Evolutionary conservation across 805 yeast species (phyloP).

Genomic region (Yarrowia sp.): DNA sequence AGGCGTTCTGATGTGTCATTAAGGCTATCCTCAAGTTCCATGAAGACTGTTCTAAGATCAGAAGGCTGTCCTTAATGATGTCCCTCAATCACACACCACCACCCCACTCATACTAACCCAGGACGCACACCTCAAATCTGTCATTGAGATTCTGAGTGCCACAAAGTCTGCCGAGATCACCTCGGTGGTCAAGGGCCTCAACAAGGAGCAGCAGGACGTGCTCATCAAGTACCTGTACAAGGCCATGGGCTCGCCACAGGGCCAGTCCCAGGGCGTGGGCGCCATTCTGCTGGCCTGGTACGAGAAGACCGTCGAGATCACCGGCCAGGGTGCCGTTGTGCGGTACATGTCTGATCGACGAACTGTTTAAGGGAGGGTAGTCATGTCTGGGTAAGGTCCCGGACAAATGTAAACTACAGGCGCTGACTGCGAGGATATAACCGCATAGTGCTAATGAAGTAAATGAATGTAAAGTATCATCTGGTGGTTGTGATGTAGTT

Average conservation of each 20-base stretch:
- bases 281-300: conserved; percentile 89
- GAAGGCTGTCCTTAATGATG: too few species aligned
- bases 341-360: conserved; percentile 87
- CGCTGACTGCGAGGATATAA: background rate
- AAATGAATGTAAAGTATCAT: conserved; percentile 30
- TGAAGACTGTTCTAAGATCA: too few species aligned
- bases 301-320: conserved; percentile 81
- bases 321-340: conserved; percentile 89
- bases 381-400: background rate
- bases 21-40: too few species aligned
- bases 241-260: conserved; percentile 73
- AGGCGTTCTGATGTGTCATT: too few species aligned
- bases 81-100: too few species aligned
- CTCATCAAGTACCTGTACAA: conserved; percentile 85
- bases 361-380: conserved; percentile 57
- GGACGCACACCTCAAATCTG: conserved; percentile 58
- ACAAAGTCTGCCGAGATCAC: conserved; percentile 73
- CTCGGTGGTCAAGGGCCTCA: conserved; percentile 63
- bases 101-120: conserved; percentile 42
- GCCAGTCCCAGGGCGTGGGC: conserved; percentile 79
- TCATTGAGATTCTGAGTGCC: conserved; percentile 74
- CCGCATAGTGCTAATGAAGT: conserved; percentile 34
- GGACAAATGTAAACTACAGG: conserved; percentile 1
- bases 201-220: conserved; percentile 71
- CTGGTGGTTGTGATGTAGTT: background rate